Evolutionary conservation across 306 rosid species (phyloP), one percentile per base, ranked within the genome.

Genomic region (Inga oerstediana): DNA sequence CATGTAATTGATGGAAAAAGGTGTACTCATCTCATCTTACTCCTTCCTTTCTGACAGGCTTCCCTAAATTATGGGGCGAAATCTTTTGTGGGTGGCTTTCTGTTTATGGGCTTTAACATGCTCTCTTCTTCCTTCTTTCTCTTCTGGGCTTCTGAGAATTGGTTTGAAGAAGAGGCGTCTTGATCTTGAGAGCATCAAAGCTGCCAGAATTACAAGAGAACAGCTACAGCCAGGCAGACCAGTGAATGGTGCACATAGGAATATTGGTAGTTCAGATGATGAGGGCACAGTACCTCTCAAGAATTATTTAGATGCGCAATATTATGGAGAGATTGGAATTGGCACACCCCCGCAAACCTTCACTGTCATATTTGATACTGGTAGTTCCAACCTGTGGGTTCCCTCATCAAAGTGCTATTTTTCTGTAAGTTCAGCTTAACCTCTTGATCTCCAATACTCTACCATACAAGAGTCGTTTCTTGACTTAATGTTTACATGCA

Each of bases 301-400:
- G 75, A 88, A 94, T 85, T 94, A 85, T 85, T 79, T 94, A 92
- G 93, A 92, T 84, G 97, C 98, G 24, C 97, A 94, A 64, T 94
- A 94, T 83, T 92, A 67, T 80, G 98, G 98, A 80, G 97, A 90
- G 90, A 94, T 94, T 86, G 91, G 96, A 77, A 90, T 94, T 79
- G 98, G 97, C 80, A 86, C 98, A 7, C 98, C 98, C 16, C 92
- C 94, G 45, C 98, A 94, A 80, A 91, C 83, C 27, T 94, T 94
- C 87, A 73, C 88, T 73, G 96, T 94, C 84, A 89, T 94, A 82
- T 94, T 94, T 81, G 98, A 94, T 85, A 91, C 43, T 1, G 71
- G 71, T 7, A 65, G 71, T 32, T 65, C 71, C 71, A 65, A 65
- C 44, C 43, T 65, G 71, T 65, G 71, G 71, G 43, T 65, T 14